Base-by-base conservation (phyloP, 1,139 yeast species). In the Lodderomyces parapsilosis region DNA sequence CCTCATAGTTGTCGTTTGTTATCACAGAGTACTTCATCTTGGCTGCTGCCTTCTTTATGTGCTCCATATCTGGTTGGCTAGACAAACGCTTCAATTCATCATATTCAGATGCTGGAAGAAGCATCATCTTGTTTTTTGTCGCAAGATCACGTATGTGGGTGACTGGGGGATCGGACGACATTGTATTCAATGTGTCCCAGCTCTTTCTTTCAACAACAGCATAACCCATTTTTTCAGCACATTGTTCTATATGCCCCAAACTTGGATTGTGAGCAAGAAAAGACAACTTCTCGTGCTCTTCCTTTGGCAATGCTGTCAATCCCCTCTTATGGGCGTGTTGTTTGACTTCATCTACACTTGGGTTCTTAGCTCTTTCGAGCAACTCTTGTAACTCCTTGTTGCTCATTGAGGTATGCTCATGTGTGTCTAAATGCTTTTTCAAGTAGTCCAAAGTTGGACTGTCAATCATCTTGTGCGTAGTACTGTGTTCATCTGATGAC, bases 271-370 rank as follows among this genome's bases (percentile, higher is more conserved):
- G 47, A 0, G 76, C 74, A 11, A 53, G 43, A 37, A 62, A 62
- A 47, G 59, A 68, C 38, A 72, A 56, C 8, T 56, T 55, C n/a
- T 74, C 60, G 45, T 67, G 71, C 44, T 71, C 76, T 2, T 50
- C 40, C 44, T 61, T 59, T 2, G 63, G 48, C 43, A 72, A 54
- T 0, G 75, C 65, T 2, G 68, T 62, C 44, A 70, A 60, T n/a
- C 63, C 61, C 41, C 59, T 62, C 25, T 48, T 60, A 38, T 68
- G 72, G 2, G 76, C 75, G 15, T 62, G 66, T 10, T 53, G 49
- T 43, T 68, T 65, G 5, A 72, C 62, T 40, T 66, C 69, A 36
- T 56, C 62, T 44, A 66, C 55, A 20, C 60, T 54, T 38, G 74
- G 74, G 5, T 57, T 55, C 39, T 62, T 48, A 0, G 71, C 71